A percentile compares a stretch with the other conserved stretches of the same genome.
Conservation (phyloP, 768 basidiomycete genomes). For the Neoboletus magnificus region DNA sequence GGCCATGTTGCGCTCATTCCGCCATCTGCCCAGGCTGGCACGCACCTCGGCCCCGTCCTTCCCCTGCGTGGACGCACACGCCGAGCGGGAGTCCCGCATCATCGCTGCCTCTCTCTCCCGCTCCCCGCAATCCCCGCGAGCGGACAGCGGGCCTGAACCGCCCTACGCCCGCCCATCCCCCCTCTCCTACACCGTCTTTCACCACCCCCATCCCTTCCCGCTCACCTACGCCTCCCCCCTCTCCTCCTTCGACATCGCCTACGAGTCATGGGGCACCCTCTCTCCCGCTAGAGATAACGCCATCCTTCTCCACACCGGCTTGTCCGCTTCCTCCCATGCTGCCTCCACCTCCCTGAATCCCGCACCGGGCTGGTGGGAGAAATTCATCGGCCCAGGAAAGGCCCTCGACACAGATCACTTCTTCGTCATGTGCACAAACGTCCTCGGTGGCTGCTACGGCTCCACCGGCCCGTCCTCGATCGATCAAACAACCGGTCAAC, state of each 20-base stretch:
- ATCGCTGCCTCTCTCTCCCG: constrained; percentile 20
- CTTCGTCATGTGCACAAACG: constrained; percentile 95
- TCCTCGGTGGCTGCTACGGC: constrained; percentile 96
- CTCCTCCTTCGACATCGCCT: constrained; percentile 80
- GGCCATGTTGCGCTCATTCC: constrained; percentile 1
- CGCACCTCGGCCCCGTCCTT: constrained; percentile 38
- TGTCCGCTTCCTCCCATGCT: constrained; percentile 94
- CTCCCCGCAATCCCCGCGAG: constrained; percentile 16
- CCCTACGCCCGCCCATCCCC: constrained; percentile 80
- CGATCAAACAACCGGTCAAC: constrained; percentile 62
- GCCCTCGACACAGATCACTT: constrained; percentile 90
- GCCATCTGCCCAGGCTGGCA: neutral
- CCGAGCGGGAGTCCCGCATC: constrained; percentile 59
- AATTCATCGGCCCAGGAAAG: constrained; percentile 94
- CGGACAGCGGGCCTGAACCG: constrained; percentile 71
- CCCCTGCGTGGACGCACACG: constrained; percentile 83
- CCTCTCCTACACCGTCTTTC: constrained; percentile 66
- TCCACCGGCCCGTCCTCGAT: constrained; percentile 91
- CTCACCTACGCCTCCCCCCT: constrained; percentile 62
- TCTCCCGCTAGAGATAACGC: constrained; percentile 77
- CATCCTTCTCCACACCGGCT: constrained; percentile 92
- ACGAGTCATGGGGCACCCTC: constrained; percentile 97
- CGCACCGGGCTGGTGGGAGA: constrained; percentile 96
- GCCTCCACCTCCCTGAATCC: constrained; percentile 76
- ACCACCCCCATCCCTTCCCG: constrained; percentile 57